Evolutionary conservation across 768 basidiomycete genomes (phyloP).

Genomic region (Hericium coralloides): DNA sequence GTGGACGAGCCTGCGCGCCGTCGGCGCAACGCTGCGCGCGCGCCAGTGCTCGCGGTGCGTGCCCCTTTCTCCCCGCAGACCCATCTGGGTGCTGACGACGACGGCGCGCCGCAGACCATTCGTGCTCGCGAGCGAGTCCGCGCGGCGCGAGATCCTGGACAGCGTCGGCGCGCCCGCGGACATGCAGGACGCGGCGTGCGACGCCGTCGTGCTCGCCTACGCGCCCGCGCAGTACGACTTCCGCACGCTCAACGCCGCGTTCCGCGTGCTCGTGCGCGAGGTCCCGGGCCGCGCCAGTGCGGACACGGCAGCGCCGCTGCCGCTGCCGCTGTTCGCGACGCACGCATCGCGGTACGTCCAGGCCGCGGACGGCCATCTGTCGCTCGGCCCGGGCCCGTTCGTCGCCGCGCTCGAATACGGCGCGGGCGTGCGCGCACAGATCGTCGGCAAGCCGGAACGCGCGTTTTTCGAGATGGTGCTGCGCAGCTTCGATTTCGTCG

Average conservation of each 20-base stretch:
- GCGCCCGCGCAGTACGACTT: constrained; percentile 46
- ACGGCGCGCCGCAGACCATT: not conserved
- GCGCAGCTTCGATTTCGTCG: constrained; percentile 24
- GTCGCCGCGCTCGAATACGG: constrained; percentile 54
- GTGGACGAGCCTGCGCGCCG: constrained; percentile 59
- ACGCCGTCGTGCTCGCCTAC: constrained; percentile 59
- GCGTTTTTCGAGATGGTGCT: constrained; percentile 54
- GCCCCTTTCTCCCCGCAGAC: not conserved
- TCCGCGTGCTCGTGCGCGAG: constrained; percentile 44
- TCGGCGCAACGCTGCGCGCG: too few species aligned
- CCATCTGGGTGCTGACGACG: not conserved
- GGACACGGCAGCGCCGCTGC: too few species aligned
- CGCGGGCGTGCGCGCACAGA: constrained; percentile 34
- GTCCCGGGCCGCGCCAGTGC: constrained; percentile 2
- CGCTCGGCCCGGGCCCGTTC: constrained; percentile 66
- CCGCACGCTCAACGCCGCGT: constrained; percentile 50
- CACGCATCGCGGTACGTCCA: constrained; percentile 48
- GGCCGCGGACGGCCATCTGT: constrained; percentile 36
- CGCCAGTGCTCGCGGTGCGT: not conserved
- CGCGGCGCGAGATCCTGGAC: not conserved
- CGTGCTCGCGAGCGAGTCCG: not conserved
- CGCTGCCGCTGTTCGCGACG: constrained; percentile 43
- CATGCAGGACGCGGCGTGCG: constrained; percentile 24
- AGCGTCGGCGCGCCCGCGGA: not conserved
- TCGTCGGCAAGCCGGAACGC: constrained; percentile 57